Evolutionary conservation across 352 stramenopile genomes (phyloP).

Genomic region (Aphanomyces stellatus): DNA sequence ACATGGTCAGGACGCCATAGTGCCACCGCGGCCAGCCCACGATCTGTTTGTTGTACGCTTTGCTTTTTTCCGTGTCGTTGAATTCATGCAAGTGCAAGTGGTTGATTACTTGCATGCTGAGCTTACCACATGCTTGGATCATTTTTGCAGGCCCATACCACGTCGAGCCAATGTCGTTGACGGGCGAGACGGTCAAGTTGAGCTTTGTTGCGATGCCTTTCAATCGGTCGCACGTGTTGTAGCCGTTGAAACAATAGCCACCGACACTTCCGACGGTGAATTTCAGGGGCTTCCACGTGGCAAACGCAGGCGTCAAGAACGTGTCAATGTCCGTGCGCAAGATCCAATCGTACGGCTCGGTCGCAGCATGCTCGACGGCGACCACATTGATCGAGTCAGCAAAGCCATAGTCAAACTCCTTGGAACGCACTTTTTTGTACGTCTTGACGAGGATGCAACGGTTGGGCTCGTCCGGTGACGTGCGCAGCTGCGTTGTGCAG

Average conservation of each 20-base stretch:
- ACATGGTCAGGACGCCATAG: slow-evolving; percentile 10
- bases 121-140: not conserved
- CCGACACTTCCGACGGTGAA: not conserved
- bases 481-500: not conserved
- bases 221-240: not conserved
- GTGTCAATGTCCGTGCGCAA: not conserved
- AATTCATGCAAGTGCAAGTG: not conserved
- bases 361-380: not conserved
- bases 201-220: not conserved
- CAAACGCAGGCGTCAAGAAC: not conserved
- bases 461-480: not conserved
- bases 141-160: not conserved
- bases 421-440: not conserved
- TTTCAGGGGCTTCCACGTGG: not conserved
- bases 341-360: not conserved
- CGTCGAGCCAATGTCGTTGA: not conserved
- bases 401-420: not conserved
- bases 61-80: slow-evolving; percentile 2
- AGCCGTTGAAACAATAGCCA: not conserved
- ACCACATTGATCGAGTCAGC: not conserved
- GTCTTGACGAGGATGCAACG: not conserved
- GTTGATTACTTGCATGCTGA: not conserved
- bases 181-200: not conserved
- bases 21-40: slow-evolving; percentile 8
- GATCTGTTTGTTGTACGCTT: not conserved